Base-by-base conservation (phyloP, 805 yeast genomes). In the Lipomyces sp. region DNA sequence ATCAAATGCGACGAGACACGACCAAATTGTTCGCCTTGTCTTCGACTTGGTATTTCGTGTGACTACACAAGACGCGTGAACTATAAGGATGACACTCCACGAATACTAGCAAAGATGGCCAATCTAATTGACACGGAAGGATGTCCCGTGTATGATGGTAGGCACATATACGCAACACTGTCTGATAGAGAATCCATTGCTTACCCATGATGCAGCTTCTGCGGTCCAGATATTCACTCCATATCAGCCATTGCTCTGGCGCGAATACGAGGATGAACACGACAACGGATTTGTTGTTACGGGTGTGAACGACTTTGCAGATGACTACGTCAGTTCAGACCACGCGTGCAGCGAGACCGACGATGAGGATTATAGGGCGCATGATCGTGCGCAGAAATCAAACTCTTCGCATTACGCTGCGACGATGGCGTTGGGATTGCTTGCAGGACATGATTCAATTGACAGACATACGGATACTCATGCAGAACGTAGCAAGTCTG, bases 91-190 rank as follows among this genome's bases (percentile, higher is more conserved):
- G 56, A 51, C 31, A 53, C 58, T 14, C 49, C 45, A n/a, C 38
- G 55, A 16, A 51, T 53, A 37, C 24, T 50, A 18, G 21, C 46
- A 2, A 53, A 53, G 39, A 46, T 53, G 55, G 38, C 56, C 22
- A 21, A 39, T n/a, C 16, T 46, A 16, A 43, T 23, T 7, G 50
- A 51, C 34, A 42, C 44, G 23, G 37, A 39, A 10, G 55, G 58
- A 19, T 53, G 58, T 18, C 58, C 56, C 7, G 58, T 53, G 7
- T 53, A 53, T 28, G 58, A 53, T 26, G n/a, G 56, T 46, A 33
- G 31, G 56, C 13, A 4, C 10, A 21, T 23, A n/a, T 31, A 36
- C 31, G 2, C 11, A 22, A 16, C 11, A n/a, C 19, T 38, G 13
- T 5, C 13, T 11, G 7, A 14, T 26, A n/a, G 2, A 8, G 7